phyloP scores from a whole-genome alignment of 2,329 filamentous ascomycete genomes.

The Fusarium sp. region DNA sequence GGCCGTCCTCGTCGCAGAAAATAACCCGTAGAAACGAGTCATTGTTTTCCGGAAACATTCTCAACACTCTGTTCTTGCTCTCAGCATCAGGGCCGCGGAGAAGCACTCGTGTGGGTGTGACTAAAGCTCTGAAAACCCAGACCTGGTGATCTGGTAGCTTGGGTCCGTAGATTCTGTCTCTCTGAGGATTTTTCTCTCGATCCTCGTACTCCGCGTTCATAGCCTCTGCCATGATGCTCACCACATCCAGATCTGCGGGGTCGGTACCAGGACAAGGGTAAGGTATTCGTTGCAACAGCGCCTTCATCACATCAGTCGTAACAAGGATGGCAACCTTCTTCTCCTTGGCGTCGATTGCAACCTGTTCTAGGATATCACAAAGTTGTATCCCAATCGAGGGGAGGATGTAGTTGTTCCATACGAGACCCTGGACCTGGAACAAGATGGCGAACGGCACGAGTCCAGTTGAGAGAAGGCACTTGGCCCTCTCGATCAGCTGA shows the following conservation, averaged over 20 bases:
- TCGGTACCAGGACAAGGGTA: slow-evolving; percentile 66
- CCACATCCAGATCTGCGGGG: slow-evolving; percentile 54
- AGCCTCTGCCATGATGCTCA: slow-evolving; percentile 55
- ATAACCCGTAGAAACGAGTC: slow-evolving; percentile 77
- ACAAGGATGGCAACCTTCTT: slow-evolving; percentile 51
- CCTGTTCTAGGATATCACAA: slow-evolving; percentile 55
- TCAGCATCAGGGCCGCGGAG: slow-evolving; percentile 74
- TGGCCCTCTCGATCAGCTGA: slow-evolving; percentile 33
- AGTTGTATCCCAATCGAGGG: slow-evolving; percentile 64
- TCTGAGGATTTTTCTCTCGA: slow-evolving; percentile 37
- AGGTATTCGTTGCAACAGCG: slow-evolving; percentile 63
- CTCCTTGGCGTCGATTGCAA: slow-evolving; percentile 43
- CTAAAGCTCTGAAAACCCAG: slow-evolving; percentile 65
- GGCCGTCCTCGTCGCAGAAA: slow-evolving; percentile 80
- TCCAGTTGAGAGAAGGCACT: slow-evolving; percentile 39
- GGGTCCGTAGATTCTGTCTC: slow-evolving; percentile 44
- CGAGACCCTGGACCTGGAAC: slow-evolving; percentile 73
- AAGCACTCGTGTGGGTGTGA: slow-evolving; percentile 70
- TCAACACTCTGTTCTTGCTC: slow-evolving; percentile 76
- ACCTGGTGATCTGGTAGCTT: slow-evolving; percentile 55
- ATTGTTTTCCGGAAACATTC: slow-evolving; percentile 70
- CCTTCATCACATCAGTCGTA: slow-evolving; percentile 65
- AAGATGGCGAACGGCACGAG: slow-evolving; percentile 62
- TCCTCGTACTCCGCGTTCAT: slow-evolving; percentile 56
- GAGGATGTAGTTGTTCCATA: slow-evolving; percentile 71